Evolutionary conservation across 257 asterid genomes (phyloP).

Genomic region (Anisodus tanguticus): DNA sequence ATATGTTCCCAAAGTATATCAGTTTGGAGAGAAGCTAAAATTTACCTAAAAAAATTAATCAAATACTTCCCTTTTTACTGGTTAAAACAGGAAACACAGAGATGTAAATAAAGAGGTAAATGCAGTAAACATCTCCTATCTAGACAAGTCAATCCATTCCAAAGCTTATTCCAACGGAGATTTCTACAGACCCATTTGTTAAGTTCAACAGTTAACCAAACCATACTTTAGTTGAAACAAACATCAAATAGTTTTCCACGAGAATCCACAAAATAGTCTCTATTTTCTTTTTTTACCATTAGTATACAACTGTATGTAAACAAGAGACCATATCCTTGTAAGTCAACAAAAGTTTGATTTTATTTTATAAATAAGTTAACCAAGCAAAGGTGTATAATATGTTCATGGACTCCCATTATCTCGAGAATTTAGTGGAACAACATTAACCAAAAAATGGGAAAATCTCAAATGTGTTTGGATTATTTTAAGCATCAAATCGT

Average conservation of each 20-base stretch:
- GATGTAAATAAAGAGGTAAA: no score
- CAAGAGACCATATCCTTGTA: not conserved
- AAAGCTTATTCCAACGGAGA: no score
- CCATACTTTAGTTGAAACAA: not conserved
- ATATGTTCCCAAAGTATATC: no score
- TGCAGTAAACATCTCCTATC: no score
- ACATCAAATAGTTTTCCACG: not conserved
- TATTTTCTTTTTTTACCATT: not conserved
- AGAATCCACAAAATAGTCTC: not conserved
- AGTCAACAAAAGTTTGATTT: not conserved
- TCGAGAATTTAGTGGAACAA: not conserved
- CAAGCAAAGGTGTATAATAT: not conserved
- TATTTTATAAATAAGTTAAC: not conserved
- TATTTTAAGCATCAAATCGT: not conserved
- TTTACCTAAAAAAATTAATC: no score
- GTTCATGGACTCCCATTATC: slow-evolving; percentile 23
- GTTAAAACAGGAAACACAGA: no score
- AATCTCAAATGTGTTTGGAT: not conserved
- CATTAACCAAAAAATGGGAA: not conserved
- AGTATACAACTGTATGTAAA: not conserved
- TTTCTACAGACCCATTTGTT: no score
- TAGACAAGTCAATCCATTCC: no score
- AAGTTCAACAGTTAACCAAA: no score
- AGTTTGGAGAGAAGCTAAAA: no score
- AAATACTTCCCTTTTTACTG: no score